These are phyloP conservation scores for Cladophialophora psammophila DNA, from an alignment of 2,329 filamentous ascomycete species.

Conservation along the genomic window DNA sequence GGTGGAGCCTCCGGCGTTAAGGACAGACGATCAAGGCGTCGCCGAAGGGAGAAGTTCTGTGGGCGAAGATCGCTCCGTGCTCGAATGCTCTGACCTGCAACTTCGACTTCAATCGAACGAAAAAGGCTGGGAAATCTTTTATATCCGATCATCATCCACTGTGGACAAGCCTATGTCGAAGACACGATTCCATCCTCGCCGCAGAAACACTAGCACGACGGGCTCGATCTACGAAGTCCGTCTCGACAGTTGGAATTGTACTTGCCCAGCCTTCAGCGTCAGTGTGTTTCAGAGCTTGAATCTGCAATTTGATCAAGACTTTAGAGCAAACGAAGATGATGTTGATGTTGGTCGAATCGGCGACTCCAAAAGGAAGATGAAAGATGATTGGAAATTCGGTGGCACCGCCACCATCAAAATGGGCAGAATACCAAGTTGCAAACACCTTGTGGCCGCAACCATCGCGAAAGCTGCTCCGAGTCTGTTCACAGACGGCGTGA, in stretches of 20 bases:
- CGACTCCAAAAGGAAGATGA: constrained; percentile 15
- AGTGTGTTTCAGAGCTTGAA: constrained; percentile 64
- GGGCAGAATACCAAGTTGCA: constrained; percentile 70
- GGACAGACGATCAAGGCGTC: neutral
- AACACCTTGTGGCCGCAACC: constrained; percentile 86
- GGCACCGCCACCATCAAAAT: constrained; percentile 43
- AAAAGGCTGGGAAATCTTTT: constrained; percentile 57
- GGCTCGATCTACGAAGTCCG: constrained; percentile 71
- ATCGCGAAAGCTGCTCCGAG: constrained; percentile 70
- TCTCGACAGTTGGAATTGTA: constrained; percentile 82
- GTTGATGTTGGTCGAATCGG: neutral
- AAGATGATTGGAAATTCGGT: constrained; percentile 47
- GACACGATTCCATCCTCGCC: neutral
- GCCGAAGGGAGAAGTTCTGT: neutral
- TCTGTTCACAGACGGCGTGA: constrained; percentile 65
- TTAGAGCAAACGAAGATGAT: constrained; percentile 28
- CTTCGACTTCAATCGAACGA: neutral
- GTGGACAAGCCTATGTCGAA: constrained; percentile 19
- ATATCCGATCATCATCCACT: constrained; percentile 68
- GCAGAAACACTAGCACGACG: constrained; percentile 34
- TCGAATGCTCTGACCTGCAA: neutral
- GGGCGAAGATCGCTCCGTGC: neutral
- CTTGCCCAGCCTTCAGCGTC: constrained; percentile 83
- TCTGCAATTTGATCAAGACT: neutral
- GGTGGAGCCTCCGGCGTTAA: constrained; percentile 22